Evolutionary conservation across 208 protist species (phyloP).

Genomic region (Leishmania turanica): DNA sequence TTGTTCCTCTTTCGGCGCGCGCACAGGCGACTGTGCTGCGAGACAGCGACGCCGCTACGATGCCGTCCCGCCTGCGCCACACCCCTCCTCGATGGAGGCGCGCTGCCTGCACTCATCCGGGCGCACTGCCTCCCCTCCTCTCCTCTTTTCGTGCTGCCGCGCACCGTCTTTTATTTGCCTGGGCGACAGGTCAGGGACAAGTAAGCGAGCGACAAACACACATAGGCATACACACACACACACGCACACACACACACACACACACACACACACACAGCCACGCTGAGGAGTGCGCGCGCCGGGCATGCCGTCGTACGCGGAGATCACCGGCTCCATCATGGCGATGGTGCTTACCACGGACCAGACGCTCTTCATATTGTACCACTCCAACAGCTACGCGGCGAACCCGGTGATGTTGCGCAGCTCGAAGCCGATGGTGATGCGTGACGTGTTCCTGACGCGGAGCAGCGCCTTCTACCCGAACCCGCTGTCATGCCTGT

Average conservation of each 20-base stretch:
- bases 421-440: constrained; percentile 81
- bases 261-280: neutral
- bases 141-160: neutral
- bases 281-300: neutral
- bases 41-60: neutral
- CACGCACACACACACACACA: neutral
- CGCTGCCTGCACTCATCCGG: neutral
- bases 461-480: constrained; percentile 51
- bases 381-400: constrained; percentile 84
- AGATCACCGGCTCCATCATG: constrained; percentile 52
- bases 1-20: no score
- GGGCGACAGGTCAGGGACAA: neutral
- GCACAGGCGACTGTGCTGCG: neutral
- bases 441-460: constrained; percentile 88
- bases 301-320: constrained; percentile 28
- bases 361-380: constrained; percentile 75
- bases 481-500: constrained; percentile 85
- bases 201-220: neutral
- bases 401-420: constrained; percentile 80
- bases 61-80: neutral
- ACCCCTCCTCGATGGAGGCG: no score
- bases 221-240: constrained; percentile 4
- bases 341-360: constrained; percentile 70
- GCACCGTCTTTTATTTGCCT: neutral
- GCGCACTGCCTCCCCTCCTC: neutral